Evolutionary conservation across 306 rosid species (phyloP), one percentile per base, ranked within the genome.

Genomic region (Dryas alaskensis): DNA sequence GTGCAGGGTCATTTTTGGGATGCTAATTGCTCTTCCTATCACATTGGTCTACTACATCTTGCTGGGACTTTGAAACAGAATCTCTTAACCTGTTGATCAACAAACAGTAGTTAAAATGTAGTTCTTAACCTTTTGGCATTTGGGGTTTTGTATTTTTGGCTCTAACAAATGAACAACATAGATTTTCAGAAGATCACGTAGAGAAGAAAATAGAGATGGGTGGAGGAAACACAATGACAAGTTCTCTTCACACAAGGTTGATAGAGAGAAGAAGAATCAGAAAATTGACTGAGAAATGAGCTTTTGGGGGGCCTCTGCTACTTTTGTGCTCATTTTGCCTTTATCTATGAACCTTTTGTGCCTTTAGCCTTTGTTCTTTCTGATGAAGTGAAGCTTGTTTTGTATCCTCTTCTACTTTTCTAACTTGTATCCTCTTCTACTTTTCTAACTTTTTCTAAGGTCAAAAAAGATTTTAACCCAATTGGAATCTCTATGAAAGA

Each of bases 1-100:
- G 2, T 83, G 84, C 89, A 90, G 96, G 88, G 93, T 90, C 53
- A 90, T 90, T 78, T 90, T 88, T 80, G 96, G 96, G 48, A 88
- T 90, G 93, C 82, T 90, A 65, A 83, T 90, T 69, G 96, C 96
- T 76, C 91, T 90, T 61, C 96, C 96, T 0, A 90, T 90, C 22
- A 90, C 96, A 0, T 69, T 90, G 40, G 93, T 88, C 74, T 90
- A 90, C 85, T 90, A 90, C 86, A 83, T 88, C 73, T 83, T 90
- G 81, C 85, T 90, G 74, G 96, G 96, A 14, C 92, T 90, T 44
- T 90, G 88, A 90, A 84, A 80, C 58, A 14, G 65, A 55, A 65
- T 47, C 54, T 63, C 5, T 45, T 13, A 4, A 49, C 42, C 12
- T 67, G 22, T 25, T 12, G 42, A 50, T 6, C 22, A 14, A 17